These are phyloP conservation scores for Rugosomyces carneus DNA, from an alignment of 1,284 basidiomycete genomes.

Conservation along the genomic window DNA sequence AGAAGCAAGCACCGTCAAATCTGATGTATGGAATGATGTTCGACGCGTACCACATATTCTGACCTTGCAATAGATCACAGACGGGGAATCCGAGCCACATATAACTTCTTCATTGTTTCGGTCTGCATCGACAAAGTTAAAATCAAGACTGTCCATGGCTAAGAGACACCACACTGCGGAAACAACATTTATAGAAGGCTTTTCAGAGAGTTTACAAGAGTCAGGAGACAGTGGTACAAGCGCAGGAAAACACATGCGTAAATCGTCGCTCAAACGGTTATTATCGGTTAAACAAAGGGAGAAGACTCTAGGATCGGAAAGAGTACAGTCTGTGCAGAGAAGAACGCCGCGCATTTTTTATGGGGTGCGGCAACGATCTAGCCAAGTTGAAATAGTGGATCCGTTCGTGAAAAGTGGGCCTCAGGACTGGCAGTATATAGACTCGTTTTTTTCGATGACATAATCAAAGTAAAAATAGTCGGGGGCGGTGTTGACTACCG, in stretches of 20 bases:
- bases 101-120: slow-evolving; percentile 7
- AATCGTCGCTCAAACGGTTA: slow-evolving; percentile 8
- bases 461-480: not conserved
- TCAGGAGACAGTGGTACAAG: slow-evolving; percentile 3
- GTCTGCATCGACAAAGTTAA: slow-evolving; percentile 9
- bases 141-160: slow-evolving; percentile 4
- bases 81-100: not conserved
- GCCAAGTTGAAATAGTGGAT: slow-evolving; percentile 19
- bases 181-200: not conserved
- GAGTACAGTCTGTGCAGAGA: slow-evolving; percentile 9
- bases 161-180: not conserved
- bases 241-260: not conserved
- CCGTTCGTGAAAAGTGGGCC: slow-evolving; percentile 10
- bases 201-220: not conserved
- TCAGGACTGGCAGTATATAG: not conserved
- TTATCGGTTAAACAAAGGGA: slow-evolving; percentile 2
- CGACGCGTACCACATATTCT: not conserved
- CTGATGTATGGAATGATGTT: too few relatives aligned
- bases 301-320: slow-evolving; percentile 1
- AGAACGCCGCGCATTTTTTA: slow-evolving; percentile 9
- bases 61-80: not conserved
- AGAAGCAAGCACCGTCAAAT: too few relatives aligned
- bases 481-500: not conserved
- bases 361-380: slow-evolving; percentile 9
- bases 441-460: not conserved